Conservation (phyloP, 2,329 filamentous ascomycete genomes). For the Furcasterigmium furcatum region DNA sequence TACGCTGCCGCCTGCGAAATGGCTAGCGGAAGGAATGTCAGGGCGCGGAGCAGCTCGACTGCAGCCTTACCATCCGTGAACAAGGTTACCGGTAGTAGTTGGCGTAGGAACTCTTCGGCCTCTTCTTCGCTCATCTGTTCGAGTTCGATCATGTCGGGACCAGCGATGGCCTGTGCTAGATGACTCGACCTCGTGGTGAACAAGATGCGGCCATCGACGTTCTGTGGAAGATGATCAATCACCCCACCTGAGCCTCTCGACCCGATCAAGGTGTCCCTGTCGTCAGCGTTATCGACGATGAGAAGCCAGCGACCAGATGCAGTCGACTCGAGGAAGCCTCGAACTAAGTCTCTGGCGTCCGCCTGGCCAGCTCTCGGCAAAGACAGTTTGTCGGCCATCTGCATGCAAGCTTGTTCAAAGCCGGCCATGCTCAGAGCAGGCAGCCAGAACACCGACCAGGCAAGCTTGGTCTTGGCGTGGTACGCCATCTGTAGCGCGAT, state of each 20-base stretch:
- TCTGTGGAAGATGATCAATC: too few species aligned
- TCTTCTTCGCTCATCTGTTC: constrained; percentile 21
- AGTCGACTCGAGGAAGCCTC: background rate
- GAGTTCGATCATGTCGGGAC: constrained; percentile 19
- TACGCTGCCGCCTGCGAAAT: constrained; percentile 35
- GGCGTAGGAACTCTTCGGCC: constrained; percentile 19
- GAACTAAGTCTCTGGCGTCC: constrained; percentile 5
- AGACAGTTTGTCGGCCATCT: constrained; percentile 24
- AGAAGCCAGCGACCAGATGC: constrained; percentile 7
- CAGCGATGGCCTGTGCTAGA: constrained; percentile 20
- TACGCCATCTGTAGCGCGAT: constrained; percentile 11
- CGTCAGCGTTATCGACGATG: background rate
- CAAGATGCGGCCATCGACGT: constrained; percentile 24
- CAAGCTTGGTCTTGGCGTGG: constrained; percentile 18
- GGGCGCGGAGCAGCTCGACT: constrained; percentile 16
- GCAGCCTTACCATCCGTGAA: constrained; percentile 9
- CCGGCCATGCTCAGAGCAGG: constrained; percentile 24
- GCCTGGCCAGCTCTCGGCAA: constrained; percentile 9
- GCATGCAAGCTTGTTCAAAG: constrained; percentile 24
- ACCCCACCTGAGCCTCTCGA: too few species aligned
- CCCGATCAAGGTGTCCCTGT: background rate
- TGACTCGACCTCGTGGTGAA: constrained; percentile 28
- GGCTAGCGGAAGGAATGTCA: constrained; percentile 34
- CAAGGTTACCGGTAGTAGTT: constrained; percentile 12
- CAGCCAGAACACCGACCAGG: constrained; percentile 41